Percentiles rank a stretch among this genome's conserved stretches.
These are phyloP conservation scores for Picea abies DNA, from an alignment of 83 land plant species.

Conservation along the genomic window DNA sequence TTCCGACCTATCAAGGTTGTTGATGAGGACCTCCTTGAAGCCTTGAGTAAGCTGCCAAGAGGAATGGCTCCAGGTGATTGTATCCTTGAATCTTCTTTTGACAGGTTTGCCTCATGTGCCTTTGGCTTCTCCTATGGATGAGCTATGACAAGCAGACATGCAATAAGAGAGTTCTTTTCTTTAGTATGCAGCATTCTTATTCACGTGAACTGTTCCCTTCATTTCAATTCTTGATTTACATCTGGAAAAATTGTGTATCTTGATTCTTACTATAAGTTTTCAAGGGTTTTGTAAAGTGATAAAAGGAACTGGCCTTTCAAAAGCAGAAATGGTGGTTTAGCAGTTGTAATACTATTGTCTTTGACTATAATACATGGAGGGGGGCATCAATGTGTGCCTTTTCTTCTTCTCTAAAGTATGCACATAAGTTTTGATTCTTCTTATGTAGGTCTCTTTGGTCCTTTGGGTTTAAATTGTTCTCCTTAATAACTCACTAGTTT, in stretches of 20 bases:
- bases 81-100: constrained; percentile 60
- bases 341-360: background rate
- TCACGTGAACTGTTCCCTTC: background rate
- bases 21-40: constrained; percentile 58
- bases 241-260: too few relatives aligned
- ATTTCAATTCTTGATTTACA: background rate
- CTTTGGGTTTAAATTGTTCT: background rate
- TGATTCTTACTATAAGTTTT: too few relatives aligned
- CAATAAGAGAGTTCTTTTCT: background rate
- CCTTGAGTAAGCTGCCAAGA: constrained; percentile 47
- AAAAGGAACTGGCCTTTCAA: background rate
- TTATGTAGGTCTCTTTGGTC: background rate
- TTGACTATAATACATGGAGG: background rate
- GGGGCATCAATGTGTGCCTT: background rate
- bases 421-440: background rate
- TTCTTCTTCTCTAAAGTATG: background rate
- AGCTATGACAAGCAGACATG: background rate
- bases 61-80: constrained; percentile 81
- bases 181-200: too few relatives aligned
- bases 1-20: constrained; percentile 63
- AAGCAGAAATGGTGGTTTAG: background rate
- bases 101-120: background rate
- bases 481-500: constrained; percentile 66
- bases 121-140: background rate
- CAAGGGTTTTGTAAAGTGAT: background rate